Evolutionary conservation across 1,284 basidiomycete genomes (phyloP), one percentile per base, ranked within the genome.

Genomic region (Cutaneotrichosporon cutaneum): DNA sequence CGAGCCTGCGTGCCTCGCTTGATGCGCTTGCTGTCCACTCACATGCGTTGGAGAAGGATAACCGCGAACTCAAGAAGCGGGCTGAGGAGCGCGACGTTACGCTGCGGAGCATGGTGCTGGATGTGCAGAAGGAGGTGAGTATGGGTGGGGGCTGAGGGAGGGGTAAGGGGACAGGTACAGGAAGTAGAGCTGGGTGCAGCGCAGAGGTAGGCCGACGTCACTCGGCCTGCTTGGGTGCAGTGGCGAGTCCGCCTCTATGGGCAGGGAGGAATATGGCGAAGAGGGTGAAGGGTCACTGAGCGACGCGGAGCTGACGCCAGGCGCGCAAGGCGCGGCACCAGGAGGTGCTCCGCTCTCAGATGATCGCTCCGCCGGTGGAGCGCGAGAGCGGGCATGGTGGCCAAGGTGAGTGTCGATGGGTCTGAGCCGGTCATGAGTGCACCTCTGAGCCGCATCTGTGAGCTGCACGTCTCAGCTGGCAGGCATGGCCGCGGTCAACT

Each of bases 11-110:
- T 8, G 66, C 69, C 2, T 76, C 74, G 0, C 64, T 81, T 7
- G 79, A 80, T 53, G 69, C 74, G 0, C 58, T 81, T 18, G 76
- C 80, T 1, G 58, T 65, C 2, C 78, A 77, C 45, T 68, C 72
- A 1, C 70, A 78, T 26, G 44, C 61, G 11, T 56, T 79, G 2
- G 75, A 77, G 32, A 30, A 67, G 27, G 68, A 65, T 16, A 77
- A 78, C 50, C 63, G 64, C 27, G 57, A 58, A 2, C 60, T 75
- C 22, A 67, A 58, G 54, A 58, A 59, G 16, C 62, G 71, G n/a
- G 64, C 68, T 1, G 73, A 73, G 47, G 74, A 75, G 52, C 54
- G 74, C 24, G 74, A 75, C 30, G 71, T 68, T 32, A 62, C 70
- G 22, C 71, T 81, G 59, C 66, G 68, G 33, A 72, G 64, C n/a